A percentile compares a stretch with the other conserved stretches of the same genome.
Evolutionary conservation across 2,329 filamentous ascomycete genomes (phyloP).

Genomic region (Aspergillus viridinutans): DNA sequence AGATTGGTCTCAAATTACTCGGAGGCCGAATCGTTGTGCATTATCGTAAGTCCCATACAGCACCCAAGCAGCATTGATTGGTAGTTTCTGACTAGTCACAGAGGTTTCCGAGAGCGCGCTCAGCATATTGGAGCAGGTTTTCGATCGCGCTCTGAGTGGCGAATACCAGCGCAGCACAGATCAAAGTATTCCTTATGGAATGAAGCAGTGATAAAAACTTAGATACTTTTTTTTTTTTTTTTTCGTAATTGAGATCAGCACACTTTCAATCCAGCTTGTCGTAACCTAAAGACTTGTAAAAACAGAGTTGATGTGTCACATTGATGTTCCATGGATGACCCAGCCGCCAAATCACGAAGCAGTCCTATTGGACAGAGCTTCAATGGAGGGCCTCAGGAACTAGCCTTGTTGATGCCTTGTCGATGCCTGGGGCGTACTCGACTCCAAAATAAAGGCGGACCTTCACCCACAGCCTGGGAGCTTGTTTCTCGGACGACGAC

Average conservation of each 20-base stretch:
- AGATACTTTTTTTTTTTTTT: background rate
- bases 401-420: slow-evolving; percentile 20
- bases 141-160: slow-evolving; percentile 40
- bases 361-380: slow-evolving; percentile 10
- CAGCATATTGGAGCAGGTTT: slow-evolving; percentile 52
- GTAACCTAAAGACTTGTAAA: background rate
- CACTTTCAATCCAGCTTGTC: background rate
- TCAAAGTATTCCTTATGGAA: slow-evolving; percentile 32
- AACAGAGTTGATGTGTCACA: background rate
- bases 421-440: slow-evolving; percentile 25
- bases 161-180: slow-evolving; percentile 30
- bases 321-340: background rate
- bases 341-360: background rate
- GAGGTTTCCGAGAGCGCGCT: slow-evolving; percentile 66
- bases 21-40: slow-evolving; percentile 63
- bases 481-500: slow-evolving; percentile 36
- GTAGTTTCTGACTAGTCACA: slow-evolving; percentile 24
- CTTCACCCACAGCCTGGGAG: slow-evolving; percentile 20
- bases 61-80: background rate
- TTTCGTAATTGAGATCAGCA: background rate
- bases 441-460: slow-evolving; percentile 19
- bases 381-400: slow-evolving; percentile 20
- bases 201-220: slow-evolving; percentile 14
- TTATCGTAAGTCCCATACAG: slow-evolving; percentile 48
- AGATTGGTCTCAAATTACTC: slow-evolving; percentile 54